phyloP scores from a whole-genome alignment of 2,329 filamentous ascomycete genomes.

The Aureobasidium melanogenum region DNA sequence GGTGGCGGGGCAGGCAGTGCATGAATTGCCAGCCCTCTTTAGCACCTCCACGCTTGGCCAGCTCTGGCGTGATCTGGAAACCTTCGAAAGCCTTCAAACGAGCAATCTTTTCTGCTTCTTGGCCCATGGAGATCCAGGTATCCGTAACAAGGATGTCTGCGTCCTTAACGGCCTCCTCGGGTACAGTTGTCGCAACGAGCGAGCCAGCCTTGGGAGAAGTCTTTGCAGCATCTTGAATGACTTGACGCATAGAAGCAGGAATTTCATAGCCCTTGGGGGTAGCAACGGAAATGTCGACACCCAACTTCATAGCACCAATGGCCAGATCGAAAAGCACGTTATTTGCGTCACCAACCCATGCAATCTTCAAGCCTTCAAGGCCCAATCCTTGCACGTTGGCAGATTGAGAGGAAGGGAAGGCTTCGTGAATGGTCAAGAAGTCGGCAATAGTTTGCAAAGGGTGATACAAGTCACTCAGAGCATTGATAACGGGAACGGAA shows the following conservation, averaged over 20 bases:
- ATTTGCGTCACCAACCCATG: slow-evolving; percentile 95
- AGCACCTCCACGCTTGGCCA: slow-evolving; percentile 76
- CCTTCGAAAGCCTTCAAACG: slow-evolving; percentile 74
- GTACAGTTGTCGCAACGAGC: slow-evolving; percentile 65
- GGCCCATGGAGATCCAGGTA: slow-evolving; percentile 98
- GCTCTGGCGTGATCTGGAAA: slow-evolving; percentile 82
- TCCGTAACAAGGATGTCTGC: slow-evolving; percentile 92
- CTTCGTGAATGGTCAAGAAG: slow-evolving; percentile 81
- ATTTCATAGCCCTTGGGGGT: slow-evolving; percentile 81
- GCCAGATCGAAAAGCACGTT: slow-evolving; percentile 94
- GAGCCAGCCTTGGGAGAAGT: slow-evolving; percentile 53
- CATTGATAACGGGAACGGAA: slow-evolving; percentile 43
- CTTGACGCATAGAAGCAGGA: slow-evolving; percentile 60
- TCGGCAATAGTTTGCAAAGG: slow-evolving; percentile 92
- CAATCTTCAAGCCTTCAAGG: slow-evolving; percentile 76
- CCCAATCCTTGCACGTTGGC: slow-evolving; percentile 47
- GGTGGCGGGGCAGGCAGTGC: slow-evolving; percentile 91
- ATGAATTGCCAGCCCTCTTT: slow-evolving; percentile 93
- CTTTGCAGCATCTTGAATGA: slow-evolving; percentile 58
- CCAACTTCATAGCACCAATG: slow-evolving; percentile 78
- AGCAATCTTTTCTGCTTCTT: slow-evolving; percentile 75
- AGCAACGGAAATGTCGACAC: slow-evolving; percentile 77
- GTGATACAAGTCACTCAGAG: slow-evolving; percentile 80
- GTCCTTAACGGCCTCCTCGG: slow-evolving; percentile 74
- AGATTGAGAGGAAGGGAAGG: slow-evolving; percentile 42